Conservation (phyloP, 1,139 yeast genomes). For the Protomyces lactucae-debilis region DNA sequence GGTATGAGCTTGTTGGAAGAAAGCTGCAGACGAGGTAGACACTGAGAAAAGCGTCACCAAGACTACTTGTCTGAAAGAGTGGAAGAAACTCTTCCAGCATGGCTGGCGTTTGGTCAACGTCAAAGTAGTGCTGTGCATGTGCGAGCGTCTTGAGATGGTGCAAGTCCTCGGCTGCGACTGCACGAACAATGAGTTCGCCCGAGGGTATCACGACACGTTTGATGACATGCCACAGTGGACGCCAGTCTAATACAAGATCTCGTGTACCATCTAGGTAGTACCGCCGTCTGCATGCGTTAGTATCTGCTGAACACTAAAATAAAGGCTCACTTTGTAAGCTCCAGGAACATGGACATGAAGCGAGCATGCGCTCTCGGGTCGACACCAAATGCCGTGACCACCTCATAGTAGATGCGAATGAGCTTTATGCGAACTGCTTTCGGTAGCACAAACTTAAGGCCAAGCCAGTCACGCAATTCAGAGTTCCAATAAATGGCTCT, state of each 20-base stretch:
- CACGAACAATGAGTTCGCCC: conserved; percentile 27
- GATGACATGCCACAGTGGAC: conserved; percentile 30
- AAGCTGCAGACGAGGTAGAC: conserved; percentile 41
- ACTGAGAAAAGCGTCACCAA: conserved; percentile 55
- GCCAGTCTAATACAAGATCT: conserved; percentile 39
- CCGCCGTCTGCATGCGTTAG: conserved; percentile 37
- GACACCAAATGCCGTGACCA: conserved; percentile 64
- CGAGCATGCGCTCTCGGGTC: conserved; percentile 56
- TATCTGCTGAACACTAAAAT: conserved; percentile 59
- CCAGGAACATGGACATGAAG: conserved; percentile 32
- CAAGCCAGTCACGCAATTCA: conserved; percentile 73
- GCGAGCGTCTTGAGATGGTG: conserved; percentile 28
- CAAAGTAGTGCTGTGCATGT: conserved; percentile 48
- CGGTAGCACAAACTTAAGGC: conserved; percentile 80
- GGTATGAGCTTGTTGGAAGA: conserved; percentile 35
- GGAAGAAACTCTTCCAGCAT: conserved; percentile 50
- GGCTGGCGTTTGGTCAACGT: conserved; percentile 36
- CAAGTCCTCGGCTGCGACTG: conserved; percentile 24
- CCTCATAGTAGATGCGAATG: conserved; percentile 65
- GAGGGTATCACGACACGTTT: conserved; percentile 29
- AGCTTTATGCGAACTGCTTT: conserved; percentile 56
- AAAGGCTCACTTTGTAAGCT: conserved; percentile 38
- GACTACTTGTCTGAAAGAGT: conserved; percentile 53
- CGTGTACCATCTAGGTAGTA: conserved; percentile 38
- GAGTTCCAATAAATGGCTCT: conserved; percentile 80